A percentile compares a stretch with the other conserved stretches of the same genome.
Conservation (phyloP, 352 stramenopile species). For the Pythium rhizo-oryzae region DNA sequence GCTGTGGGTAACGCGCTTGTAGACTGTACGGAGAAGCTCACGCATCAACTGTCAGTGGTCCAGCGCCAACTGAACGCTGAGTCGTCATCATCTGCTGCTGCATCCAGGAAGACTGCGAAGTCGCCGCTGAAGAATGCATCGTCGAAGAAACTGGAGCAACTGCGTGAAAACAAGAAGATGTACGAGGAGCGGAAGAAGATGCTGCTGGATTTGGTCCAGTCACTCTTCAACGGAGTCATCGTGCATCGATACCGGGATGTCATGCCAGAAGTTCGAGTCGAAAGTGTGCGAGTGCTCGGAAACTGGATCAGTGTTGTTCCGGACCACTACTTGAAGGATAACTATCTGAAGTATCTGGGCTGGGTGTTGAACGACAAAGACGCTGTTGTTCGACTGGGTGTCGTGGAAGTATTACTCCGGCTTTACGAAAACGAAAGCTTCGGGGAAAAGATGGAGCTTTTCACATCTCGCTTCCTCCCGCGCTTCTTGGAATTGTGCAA, state of each 20-base stretch:
- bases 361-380: slow-evolving; percentile 95
- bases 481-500: slow-evolving; percentile 83
- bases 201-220: slow-evolving; percentile 59
- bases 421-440: slow-evolving; percentile 85
- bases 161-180: slow-evolving; percentile 71
- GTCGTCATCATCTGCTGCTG: slow-evolving; percentile 15
- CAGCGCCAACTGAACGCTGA: slow-evolving; percentile 76
- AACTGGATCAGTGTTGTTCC: slow-evolving; percentile 86
- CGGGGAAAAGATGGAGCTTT: slow-evolving; percentile 70
- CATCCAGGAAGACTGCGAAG: slow-evolving; percentile 26
- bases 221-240: slow-evolving; percentile 77
- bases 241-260: slow-evolving; percentile 92
- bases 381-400: slow-evolving; percentile 74
- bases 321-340: slow-evolving; percentile 92
- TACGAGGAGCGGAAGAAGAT: slow-evolving; percentile 66
- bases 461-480: slow-evolving; percentile 77
- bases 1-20: slow-evolving; percentile 71
- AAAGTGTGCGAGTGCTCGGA: slow-evolving; percentile 81
- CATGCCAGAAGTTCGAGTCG: slow-evolving; percentile 89
- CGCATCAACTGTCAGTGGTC: slow-evolving; percentile 65
- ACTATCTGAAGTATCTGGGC: slow-evolving; percentile 96
- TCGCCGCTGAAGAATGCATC: slow-evolving; percentile 16
- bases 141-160: slow-evolving; percentile 56
- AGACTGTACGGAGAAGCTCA: slow-evolving; percentile 47
- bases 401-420: slow-evolving; percentile 78